Conservation (phyloP, 345 rosid species). For the Cardamine occulta region DNA sequence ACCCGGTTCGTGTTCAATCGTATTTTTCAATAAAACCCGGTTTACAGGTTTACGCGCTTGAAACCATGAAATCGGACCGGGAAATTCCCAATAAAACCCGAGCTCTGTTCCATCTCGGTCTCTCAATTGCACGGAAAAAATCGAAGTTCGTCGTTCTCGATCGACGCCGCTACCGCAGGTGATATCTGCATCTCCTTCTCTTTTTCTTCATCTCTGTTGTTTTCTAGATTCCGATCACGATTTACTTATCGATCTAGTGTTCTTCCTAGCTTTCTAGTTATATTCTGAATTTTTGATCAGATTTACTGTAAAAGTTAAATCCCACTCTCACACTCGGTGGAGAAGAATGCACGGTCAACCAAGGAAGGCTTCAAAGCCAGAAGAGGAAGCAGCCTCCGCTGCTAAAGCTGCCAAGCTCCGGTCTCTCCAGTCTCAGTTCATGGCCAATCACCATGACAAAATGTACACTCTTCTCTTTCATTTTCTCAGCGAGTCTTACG, state of each 20-base stretch:
- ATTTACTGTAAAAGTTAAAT: constrained; percentile 12
- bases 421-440: constrained; percentile 67
- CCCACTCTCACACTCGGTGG: constrained; percentile 14
- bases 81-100: background rate
- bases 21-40: background rate
- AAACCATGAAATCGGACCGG: constrained; percentile 12
- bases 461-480: constrained; percentile 49
- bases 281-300: background rate
- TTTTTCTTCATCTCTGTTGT: background rate
- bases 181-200: background rate
- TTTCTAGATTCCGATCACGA: background rate
- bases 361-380: constrained; percentile 63
- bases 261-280: background rate
- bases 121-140: background rate
- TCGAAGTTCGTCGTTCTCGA: constrained; percentile 10
- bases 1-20: background rate
- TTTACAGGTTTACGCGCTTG: background rate
- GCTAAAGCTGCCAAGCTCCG: constrained; percentile 78
- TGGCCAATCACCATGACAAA: constrained; percentile 63
- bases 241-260: background rate
- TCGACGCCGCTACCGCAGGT: constrained; percentile 28
- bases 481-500: background rate
- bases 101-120: background rate
- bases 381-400: constrained; percentile 65
- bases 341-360: constrained; percentile 87